A percentile compares a stretch with the other conserved stretches of the same genome.
phyloP scores from a whole-genome alignment of 2,329 filamentous ascomycete species.

The Fusarium napiforme region DNA sequence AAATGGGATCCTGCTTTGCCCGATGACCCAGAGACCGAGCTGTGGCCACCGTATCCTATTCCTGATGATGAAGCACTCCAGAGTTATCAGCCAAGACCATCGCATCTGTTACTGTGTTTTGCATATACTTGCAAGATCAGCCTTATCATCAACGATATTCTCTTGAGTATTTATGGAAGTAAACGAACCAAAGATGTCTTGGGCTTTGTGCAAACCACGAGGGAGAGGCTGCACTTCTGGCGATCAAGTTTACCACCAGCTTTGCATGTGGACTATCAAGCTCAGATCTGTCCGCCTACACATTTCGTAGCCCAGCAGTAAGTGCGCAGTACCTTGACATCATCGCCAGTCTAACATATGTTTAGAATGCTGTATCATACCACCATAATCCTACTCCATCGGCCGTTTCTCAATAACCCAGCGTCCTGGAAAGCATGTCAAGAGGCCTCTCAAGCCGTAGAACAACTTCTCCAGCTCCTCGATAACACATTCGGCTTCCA shows the following conservation, averaged over 20 bases:
- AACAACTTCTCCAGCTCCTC: not conserved
- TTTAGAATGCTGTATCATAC: not conserved
- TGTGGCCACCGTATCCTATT: not conserved
- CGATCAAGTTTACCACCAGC: not conserved
- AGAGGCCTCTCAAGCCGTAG: not conserved
- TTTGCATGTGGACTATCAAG: not conserved
- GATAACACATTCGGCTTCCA: not conserved
- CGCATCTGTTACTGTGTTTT: not conserved
- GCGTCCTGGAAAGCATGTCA: not conserved
- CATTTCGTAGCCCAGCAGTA: constrained; percentile 3
- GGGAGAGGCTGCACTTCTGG: not conserved
- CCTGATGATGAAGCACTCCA: not conserved
- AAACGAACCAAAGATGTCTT: not conserved
- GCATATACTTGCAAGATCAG: constrained; percentile 1
- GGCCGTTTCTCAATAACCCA: not conserved
- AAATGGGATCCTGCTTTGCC: not conserved
- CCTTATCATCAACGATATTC: not conserved
- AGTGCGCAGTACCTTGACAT: not conserved
- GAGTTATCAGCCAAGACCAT: not conserved
- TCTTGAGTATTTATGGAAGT: not conserved
- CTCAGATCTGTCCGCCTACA: not conserved
- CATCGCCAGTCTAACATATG: not conserved
- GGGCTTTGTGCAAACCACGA: not conserved
- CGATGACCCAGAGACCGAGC: not conserved
- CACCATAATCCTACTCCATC: not conserved